These are phyloP conservation scores for Phytophthora tubulina DNA, from an alignment of 352 stramenopile genomes.

Conservation along the genomic window DNA sequence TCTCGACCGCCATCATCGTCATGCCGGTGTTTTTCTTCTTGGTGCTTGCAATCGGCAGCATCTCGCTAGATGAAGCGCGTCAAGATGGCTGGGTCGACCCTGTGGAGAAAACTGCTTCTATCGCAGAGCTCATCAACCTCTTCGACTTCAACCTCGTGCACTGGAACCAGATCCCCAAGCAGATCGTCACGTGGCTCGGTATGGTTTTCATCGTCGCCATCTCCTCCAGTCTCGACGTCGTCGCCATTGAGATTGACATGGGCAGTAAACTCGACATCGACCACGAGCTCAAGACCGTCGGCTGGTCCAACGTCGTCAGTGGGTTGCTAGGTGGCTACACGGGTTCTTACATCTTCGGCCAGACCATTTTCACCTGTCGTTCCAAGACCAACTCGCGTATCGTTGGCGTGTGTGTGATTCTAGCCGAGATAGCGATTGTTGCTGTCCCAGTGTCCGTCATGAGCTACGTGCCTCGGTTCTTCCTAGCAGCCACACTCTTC, in stretches of 20 bases:
- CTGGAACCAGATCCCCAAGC: slow-evolving; percentile 87
- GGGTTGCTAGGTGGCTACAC: slow-evolving; percentile 97
- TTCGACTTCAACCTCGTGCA: slow-evolving; percentile 92
- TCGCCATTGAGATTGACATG: slow-evolving; percentile 97
- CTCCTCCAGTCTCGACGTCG: slow-evolving; percentile 96
- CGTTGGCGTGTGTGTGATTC: slow-evolving; percentile 90
- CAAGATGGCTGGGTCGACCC: slow-evolving; percentile 89
- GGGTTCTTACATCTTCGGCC: slow-evolving; percentile 98
- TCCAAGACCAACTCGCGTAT: slow-evolving; percentile 89
- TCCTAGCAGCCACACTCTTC: slow-evolving; percentile 96
- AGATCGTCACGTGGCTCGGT: slow-evolving; percentile 91
- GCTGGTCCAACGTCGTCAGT: slow-evolving; percentile 95
- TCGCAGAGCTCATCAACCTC: slow-evolving; percentile 79
- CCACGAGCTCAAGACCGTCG: slow-evolving; percentile 93
- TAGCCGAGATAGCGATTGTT: slow-evolving; percentile 85
- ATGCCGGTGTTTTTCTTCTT: slow-evolving; percentile 93
- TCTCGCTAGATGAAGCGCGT: slow-evolving; percentile 89
- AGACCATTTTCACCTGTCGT: slow-evolving; percentile 98
- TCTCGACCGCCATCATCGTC: slow-evolving; percentile 81
- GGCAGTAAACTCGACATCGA: slow-evolving; percentile 94
- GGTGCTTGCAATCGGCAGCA: slow-evolving; percentile 73
- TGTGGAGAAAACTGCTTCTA: slow-evolving; percentile 55
- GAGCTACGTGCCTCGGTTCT: slow-evolving; percentile 95
- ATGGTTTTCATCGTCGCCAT: slow-evolving; percentile 98
- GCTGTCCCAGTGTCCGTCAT: slow-evolving; percentile 94